Evolutionary conservation across 169 alveolate genomes (phyloP), one percentile per base, ranked within the genome.

Genomic region (Plasmodium gonderi): DNA sequence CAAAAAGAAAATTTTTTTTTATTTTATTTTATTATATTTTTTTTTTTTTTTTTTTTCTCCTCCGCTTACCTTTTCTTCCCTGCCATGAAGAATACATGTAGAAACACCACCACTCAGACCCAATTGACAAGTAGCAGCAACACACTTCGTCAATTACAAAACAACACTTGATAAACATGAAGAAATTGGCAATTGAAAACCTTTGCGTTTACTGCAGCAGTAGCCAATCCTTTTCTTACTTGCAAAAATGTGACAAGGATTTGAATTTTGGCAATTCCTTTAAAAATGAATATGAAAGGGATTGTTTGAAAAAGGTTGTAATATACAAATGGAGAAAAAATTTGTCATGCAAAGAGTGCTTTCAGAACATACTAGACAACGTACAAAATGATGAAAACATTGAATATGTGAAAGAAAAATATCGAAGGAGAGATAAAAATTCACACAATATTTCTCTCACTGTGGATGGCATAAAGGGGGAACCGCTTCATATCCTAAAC

Each of bases 291-390:
- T 85, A 85, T 64, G 87, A 85, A 75, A 69, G 64, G 67, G 11
- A 29, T 36, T 80, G 60, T 69, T 17, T 51, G 12, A 49, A 49
- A 60, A 85, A 85, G 45, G 64, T 17, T 1, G 44, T 72, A 54
- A 85, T 65, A 17, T 85, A 85, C 36, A 75, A 85, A 74, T 85
- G 92, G 92, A 38, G 60, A 74, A 69, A 85, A 74, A 74, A 85
- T 36, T 85, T 85, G 47, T 74, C 92, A 38, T 38, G 68, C 60
- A 29, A 36, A 5, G 87, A 85, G 77, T 72, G 92, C n/a, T 29
- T 26, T 42, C 65, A 49, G 44, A 38, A 38, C 26, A 36, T 85
- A 26, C 11, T 74, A 44, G 44, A 74, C 9, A n/a, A 42, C 77
- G 20, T 79, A 23, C 49, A 54, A 23, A 29, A 79, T 20, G 67